Evolutionary conservation across 805 yeast species (phyloP).

Genomic region (Hanseniaspora hatyaiensis): DNA sequence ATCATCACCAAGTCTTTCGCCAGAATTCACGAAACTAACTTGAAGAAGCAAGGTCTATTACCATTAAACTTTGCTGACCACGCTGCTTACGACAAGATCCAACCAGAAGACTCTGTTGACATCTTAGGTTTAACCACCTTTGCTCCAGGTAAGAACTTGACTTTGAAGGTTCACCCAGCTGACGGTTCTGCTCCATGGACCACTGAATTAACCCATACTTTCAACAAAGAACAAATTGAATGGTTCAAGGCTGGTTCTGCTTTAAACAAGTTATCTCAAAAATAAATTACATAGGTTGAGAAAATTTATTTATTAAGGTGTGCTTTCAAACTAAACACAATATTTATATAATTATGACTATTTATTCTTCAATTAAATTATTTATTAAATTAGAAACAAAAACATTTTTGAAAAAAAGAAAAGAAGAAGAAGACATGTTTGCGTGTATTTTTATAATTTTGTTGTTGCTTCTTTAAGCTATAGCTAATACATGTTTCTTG

Average conservation of each 20-base stretch:
- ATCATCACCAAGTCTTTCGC: constrained; percentile 96
- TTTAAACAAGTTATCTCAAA: constrained; percentile 78
- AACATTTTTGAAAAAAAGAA: background rate
- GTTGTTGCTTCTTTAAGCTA: too few relatives aligned
- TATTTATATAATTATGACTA: background rate
- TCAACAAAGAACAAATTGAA: constrained; percentile 91
- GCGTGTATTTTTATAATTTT: too few relatives aligned
- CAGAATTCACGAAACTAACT: constrained; percentile 97
- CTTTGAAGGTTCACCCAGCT: constrained; percentile 59
- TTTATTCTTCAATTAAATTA: constrained; percentile 5
- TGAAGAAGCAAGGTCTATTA: constrained; percentile 97
- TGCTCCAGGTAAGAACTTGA: constrained; percentile 87
- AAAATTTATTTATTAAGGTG: background rate
- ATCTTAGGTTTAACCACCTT: constrained; percentile 70
- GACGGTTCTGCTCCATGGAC: constrained; percentile 70
- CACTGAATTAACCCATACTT: constrained; percentile 87
- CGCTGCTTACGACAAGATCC: constrained; percentile 86
- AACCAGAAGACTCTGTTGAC: constrained; percentile 82
- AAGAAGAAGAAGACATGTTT: too few relatives aligned
- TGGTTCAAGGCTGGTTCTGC: constrained; percentile 99
- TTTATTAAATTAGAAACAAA: background rate
- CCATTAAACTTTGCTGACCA: constrained; percentile 88
- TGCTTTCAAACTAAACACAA: too few relatives aligned
- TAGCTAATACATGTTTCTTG: too few relatives aligned
- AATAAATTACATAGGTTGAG: background rate